Evolutionary conservation across 192 early-diverging fungal genomes (phyloP), one percentile per base, ranked within the genome.

Genomic region (Backusella sp.): DNA sequence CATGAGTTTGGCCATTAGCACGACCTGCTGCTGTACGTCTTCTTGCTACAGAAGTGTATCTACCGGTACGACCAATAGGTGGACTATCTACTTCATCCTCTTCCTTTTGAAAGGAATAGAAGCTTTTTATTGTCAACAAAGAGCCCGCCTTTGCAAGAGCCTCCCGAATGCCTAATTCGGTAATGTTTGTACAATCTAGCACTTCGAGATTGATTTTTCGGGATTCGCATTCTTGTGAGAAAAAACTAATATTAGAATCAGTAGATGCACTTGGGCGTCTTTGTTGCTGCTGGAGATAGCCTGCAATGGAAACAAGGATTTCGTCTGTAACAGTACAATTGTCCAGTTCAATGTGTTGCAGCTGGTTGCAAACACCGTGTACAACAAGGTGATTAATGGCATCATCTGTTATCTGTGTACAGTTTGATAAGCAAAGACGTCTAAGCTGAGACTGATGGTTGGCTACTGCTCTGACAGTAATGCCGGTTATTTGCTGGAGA

Each of bases 151-250:
- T 83, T 9, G 66, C 72, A 17, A 83, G 79, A 0, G 86, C 84
- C 0, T 71, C 72, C 17, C 79, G 79, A 32, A 88, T 81, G 1
- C 87, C 87, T 21, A 73, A 76, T 30, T 85, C 82, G 0, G 87
- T 84, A 26, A 88, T 84, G 65, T 86, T 84, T 8, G 80, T 70
- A 70, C 87, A 88, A 49, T 88, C 87, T 62, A 86, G 79, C 7
- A 88, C 84, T 37, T 88, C 85, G 1, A 88, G 67, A 19, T 69
- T 80, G 1, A 77, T 62, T 21, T 52, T 21, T 28, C 75, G 44
- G 9, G 37, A 62, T 62, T 62, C 56, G 4, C 23, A 26, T 30
- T 66, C 8, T 66, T 19, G 19, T 59, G 62, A 34, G 73, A 73
- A 17, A 65, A 73, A 67, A 42, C 35, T 56, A 34, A 39, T 23